Conservation (phyloP, 768 basidiomycete genomes). For the Leccinum longicurvipes region DNA sequence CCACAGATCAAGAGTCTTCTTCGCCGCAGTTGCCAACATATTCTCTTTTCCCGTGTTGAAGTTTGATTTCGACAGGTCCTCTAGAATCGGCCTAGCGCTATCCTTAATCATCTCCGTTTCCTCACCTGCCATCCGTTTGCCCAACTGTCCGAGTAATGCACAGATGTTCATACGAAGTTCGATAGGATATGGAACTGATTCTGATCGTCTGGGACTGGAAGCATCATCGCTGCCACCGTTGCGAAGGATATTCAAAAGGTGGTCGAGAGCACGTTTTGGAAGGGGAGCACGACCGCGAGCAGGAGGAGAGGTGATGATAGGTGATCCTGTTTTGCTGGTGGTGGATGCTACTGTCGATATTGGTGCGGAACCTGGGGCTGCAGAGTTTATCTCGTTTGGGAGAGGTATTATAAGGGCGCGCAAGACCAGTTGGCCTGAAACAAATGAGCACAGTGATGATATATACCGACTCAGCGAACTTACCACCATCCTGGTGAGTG, state of each 20-base stretch:
- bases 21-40: conserved; percentile 38
- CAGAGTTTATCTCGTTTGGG: conserved; percentile 37
- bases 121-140: conserved; percentile 48
- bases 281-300: conserved; percentile 36
- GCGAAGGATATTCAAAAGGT: conserved; percentile 59
- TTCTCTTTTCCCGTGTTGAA: conserved; percentile 33
- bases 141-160: conserved; percentile 64
- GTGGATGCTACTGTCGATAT: conserved; percentile 39
- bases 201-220: conserved; percentile 41
- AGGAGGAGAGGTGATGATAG: conserved; percentile 42
- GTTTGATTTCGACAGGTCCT: conserved; percentile 41
- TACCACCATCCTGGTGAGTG: conserved; percentile 63
- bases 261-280: conserved; percentile 62
- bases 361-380: conserved; percentile 30
- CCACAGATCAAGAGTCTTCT: conserved; percentile 43
- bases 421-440: conserved; percentile 58
- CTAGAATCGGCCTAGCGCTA: conserved; percentile 46
- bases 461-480: conserved; percentile 17
- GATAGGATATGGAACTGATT: conserved; percentile 50
- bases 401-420: conserved; percentile 54
- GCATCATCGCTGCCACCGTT: conserved; percentile 33
- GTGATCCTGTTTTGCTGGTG: conserved; percentile 45
- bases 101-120: conserved; percentile 51
- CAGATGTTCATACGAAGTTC: conserved; percentile 80
- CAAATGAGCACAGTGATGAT: conserved; percentile 4